Conservation (phyloP, 345 rosid species). For the Leavenworthia alabamica region DNA sequence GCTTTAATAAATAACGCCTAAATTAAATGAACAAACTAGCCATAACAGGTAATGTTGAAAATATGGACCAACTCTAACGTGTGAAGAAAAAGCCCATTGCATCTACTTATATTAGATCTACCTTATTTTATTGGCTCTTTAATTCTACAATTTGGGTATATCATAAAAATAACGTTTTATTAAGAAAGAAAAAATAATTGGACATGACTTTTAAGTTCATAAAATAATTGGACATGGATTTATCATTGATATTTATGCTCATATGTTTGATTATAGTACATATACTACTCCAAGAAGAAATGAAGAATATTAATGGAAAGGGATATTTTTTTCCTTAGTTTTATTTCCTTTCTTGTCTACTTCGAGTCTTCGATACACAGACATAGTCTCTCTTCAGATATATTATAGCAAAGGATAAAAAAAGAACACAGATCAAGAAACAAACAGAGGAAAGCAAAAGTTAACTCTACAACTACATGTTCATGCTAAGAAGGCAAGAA, state of each 20-base stretch:
- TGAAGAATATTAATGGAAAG: neutral
- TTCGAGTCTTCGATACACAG: constrained; percentile 11
- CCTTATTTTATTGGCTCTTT: neutral
- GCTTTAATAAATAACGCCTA: neutral
- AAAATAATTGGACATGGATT: neutral
- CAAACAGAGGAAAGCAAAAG: constrained; percentile 22
- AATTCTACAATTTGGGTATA: neutral
- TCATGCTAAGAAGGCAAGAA: constrained; percentile 22
- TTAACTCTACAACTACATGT: constrained; percentile 24
- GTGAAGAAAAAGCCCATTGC: neutral
- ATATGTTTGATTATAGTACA: neutral
- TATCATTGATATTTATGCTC: neutral
- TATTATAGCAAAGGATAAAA: constrained; percentile 2
- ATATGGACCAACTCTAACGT: neutral
- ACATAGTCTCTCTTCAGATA: constrained; percentile 14
- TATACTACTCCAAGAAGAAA: neutral
- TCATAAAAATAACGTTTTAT: neutral
- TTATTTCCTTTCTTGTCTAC: constrained; percentile 21
- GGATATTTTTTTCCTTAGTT: neutral
- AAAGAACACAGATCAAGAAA: constrained; percentile 12
- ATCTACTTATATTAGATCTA: neutral
- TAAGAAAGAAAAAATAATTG: neutral
- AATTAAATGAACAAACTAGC: constrained; percentile 7
- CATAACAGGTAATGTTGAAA: constrained; percentile 1
- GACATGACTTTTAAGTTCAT: too few relatives aligned